Percentiles rank a stretch among this genome's conserved stretches.
Conservation (phyloP, 352 stramenopile species). For the Phytophthora chlamydospora region DNA sequence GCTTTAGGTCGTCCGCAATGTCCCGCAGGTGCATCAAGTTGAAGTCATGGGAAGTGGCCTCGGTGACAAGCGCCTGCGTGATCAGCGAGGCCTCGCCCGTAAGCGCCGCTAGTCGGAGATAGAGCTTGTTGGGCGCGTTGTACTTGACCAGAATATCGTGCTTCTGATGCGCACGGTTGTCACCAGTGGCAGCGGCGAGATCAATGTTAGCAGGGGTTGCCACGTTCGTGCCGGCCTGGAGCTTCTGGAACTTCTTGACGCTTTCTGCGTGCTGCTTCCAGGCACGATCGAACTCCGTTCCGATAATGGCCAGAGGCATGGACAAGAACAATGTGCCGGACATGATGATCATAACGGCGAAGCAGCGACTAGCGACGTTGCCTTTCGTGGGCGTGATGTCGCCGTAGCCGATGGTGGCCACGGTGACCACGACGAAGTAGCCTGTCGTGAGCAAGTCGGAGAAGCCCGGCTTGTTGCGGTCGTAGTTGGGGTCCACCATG, state of each 20-base stretch:
- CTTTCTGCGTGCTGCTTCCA: slow-evolving; percentile 81
- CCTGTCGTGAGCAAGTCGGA: slow-evolving; percentile 73
- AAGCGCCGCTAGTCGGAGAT: slow-evolving; percentile 63
- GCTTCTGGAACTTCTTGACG: slow-evolving; percentile 62
- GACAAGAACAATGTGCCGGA: slow-evolving; percentile 84
- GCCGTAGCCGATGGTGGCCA: slow-evolving; percentile 80
- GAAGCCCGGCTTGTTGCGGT: slow-evolving; percentile 68
- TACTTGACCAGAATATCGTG: slow-evolving; percentile 85
- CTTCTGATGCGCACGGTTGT: slow-evolving; percentile 54
- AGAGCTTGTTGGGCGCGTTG: slow-evolving; percentile 71
- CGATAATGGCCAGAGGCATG: slow-evolving; percentile 88
- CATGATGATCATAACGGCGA: slow-evolving; percentile 86
- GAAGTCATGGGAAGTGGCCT: slow-evolving; percentile 45
- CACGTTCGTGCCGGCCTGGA: slow-evolving; percentile 27
- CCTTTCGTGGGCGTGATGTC: slow-evolving; percentile 80
- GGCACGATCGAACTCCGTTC: slow-evolving; percentile 81
- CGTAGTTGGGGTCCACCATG: slow-evolving; percentile 75
- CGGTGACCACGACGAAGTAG: slow-evolving; percentile 80
- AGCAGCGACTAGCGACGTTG: slow-evolving; percentile 66
- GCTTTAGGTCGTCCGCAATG: slow-evolving; percentile 59
- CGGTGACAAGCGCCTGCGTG: slow-evolving; percentile 53
- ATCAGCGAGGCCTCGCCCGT: slow-evolving; percentile 75
- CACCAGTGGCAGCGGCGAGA: slow-evolving; percentile 31
- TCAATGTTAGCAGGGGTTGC: slow-evolving; percentile 32
- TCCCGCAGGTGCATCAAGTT: slow-evolving; percentile 53